Base-by-base conservation (phyloP, 2,329 filamentous ascomycete genomes). In the Aspergillus phoenicis region DNA sequence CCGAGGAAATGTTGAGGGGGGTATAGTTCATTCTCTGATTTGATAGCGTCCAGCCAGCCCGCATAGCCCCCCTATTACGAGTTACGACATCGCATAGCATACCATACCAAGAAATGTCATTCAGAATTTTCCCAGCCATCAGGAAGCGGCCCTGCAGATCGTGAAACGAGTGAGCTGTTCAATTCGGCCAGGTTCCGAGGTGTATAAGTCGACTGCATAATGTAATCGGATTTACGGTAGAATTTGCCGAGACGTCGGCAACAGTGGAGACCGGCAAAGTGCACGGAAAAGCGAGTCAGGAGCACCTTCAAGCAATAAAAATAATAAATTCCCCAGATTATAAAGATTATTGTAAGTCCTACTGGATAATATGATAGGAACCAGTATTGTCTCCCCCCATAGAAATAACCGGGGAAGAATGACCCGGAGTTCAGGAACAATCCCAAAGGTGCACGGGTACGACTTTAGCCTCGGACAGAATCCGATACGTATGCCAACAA, bases 1-100 rank as follows among this genome's bases (percentile, higher is more conserved):
- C 85, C 0, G 80, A 86, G 67, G 78, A 80, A 39, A 69, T 89
- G 75, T 77, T 62, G 72, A 59, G 67, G 26, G 41, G 43, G n/a
- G 5, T 30, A 20, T 51, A 30, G 28, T 36, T 10, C 13, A 24
- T 8, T 20, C 3, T 53, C 20, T 53, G 22, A 17, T n/a, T 13
- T 33, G 10, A 24, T 51, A 51, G 47, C 47, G 26, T n/a, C 15
- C n/a, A 33, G 30, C 26, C 47, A n/a, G n/a, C 26, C 15, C 5
- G 5, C 15, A 43, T 36, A 2, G 33, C 33, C n/a, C 24, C 15
- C 20, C 8, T 26, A 22, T 56, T 36, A 56, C 53, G 53, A 56
- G 8, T 56, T 45, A 56, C n/a, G 53, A 56, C 41, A 41, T 45
- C 41, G 20, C 22, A 22, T 45, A 56, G 28, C 53, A 36, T 56